Percentiles rank a stretch among this genome's conserved stretches.
Evolutionary conservation across 192 early-diverging fungal species (phyloP).

Genomic region (Gigaspora rosea): DNA sequence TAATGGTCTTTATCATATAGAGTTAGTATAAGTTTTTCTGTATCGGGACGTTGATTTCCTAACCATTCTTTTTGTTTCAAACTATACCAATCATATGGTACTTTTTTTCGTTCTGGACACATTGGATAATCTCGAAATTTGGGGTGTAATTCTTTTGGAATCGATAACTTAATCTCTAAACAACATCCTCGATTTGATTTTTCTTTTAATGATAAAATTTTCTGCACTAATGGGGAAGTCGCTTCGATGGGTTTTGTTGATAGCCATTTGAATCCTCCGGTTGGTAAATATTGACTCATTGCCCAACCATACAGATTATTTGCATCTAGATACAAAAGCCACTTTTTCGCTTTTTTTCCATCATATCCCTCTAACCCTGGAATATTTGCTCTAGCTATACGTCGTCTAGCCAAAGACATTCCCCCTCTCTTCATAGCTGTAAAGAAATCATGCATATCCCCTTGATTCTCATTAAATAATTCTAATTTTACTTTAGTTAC

Average conservation of each 20-base stretch:
- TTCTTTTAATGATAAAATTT: constrained; percentile 12
- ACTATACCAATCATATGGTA: constrained; percentile 10
- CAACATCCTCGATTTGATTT: constrained; percentile 19
- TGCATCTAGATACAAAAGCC: background rate
- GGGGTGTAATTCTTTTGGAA: constrained; percentile 27
- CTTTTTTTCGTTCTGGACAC: constrained; percentile 14
- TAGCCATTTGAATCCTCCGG: constrained; percentile 6
- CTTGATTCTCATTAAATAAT: constrained; percentile 15
- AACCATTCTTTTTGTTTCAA: constrained; percentile 8
- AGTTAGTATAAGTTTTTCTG: constrained; percentile 23
- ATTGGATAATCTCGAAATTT: constrained; percentile 12
- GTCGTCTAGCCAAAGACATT: background rate
- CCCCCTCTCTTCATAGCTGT: background rate
- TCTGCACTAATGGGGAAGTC: constrained; percentile 7
- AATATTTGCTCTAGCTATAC: constrained; percentile 16
- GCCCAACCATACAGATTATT: constrained; percentile 23
- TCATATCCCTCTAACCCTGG: constrained; percentile 8
- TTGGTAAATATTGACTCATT: constrained; percentile 24
- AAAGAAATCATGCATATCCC: constrained; percentile 18
- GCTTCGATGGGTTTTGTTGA: background rate
- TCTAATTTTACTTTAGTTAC: constrained; percentile 18
- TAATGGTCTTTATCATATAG: constrained; percentile 8
- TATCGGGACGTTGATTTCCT: background rate
- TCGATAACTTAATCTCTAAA: constrained; percentile 26
- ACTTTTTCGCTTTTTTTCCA: background rate